Conservation (phyloP, 306 rosid species). For the Medicago ruthenica region DNA sequence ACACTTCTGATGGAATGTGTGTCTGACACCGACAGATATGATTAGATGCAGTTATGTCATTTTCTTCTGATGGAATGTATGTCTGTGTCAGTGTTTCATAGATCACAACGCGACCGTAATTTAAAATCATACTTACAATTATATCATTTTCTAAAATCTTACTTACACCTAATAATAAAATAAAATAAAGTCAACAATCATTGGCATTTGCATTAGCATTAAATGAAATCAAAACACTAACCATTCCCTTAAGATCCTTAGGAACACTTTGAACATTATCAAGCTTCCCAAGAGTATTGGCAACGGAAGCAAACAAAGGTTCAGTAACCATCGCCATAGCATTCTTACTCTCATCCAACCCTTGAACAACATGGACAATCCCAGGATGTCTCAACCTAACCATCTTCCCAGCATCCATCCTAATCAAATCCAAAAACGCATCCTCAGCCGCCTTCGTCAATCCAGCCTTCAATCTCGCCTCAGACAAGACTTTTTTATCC, state of each 20-base stretch:
- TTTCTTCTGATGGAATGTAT: too few relatives aligned
- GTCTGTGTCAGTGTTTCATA: too few relatives aligned
- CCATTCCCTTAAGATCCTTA: constrained; percentile 91
- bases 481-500: constrained; percentile 78
- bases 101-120: too few relatives aligned
- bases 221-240: constrained; percentile 27
- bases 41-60: too few relatives aligned
- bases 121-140: too few relatives aligned
- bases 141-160: too few relatives aligned
- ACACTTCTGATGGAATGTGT: too few relatives aligned
- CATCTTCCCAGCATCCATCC: constrained; percentile 82
- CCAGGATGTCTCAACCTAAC: constrained; percentile 92
- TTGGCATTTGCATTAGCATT: neutral
- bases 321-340: constrained; percentile 99
- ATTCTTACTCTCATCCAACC: constrained; percentile 88
- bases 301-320: constrained; percentile 90
- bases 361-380: constrained; percentile 95
- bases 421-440: constrained; percentile 75
- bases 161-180: neutral
- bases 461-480: constrained; percentile 76
- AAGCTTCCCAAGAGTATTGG: constrained; percentile 78
- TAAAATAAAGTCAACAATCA: neutral
- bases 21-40: too few relatives aligned
- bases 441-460: constrained; percentile 83
- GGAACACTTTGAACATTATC: constrained; percentile 75